A percentile compares a stretch with the other conserved stretches of the same genome.
phyloP scores from a whole-genome alignment of 2,329 filamentous ascomycete genomes.

The Apiospora hydei region DNA sequence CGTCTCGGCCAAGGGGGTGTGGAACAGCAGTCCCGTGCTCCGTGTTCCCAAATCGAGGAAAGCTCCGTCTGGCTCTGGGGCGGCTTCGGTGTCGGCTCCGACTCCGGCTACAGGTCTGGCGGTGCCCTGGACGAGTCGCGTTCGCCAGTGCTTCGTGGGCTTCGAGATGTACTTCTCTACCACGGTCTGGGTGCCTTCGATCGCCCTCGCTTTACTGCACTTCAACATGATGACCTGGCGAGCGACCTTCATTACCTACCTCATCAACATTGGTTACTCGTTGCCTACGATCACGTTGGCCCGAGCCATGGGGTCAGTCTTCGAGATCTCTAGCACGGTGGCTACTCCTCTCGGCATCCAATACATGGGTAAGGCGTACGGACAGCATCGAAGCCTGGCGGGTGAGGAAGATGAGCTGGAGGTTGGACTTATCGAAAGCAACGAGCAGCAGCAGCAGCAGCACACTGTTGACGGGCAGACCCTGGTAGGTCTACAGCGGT shows the following conservation, averaged over 20 bases:
- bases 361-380: conserved; percentile 42
- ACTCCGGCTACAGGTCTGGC: too few species aligned
- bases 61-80: background rate
- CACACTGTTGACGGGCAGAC: conserved; percentile 34
- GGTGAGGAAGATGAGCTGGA: conserved; percentile 37
- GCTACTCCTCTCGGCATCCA: conserved; percentile 57
- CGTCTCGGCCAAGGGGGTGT: conserved; percentile 48
- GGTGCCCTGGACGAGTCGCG: conserved; percentile 24
- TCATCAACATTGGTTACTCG: conserved; percentile 57
- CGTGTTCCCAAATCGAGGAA: conserved; percentile 40
- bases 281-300: conserved; percentile 55
- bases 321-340: conserved; percentile 52
- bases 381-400: conserved; percentile 28
- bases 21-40: conserved; percentile 43
- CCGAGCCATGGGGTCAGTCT: conserved; percentile 53
- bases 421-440: conserved; percentile 27
- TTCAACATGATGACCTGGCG: conserved; percentile 63
- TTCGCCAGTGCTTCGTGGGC: conserved; percentile 39
- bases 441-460: background rate
- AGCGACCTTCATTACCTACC: conserved; percentile 62
- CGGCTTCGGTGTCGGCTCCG: background rate
- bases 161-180: conserved; percentile 45
- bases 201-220: conserved; percentile 58
- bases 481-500: conserved; percentile 43
- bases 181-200: conserved; percentile 50